Evolutionary conservation across 352 stramenopile species (phyloP).

Genomic region (Globisporangium alternatum): DNA sequence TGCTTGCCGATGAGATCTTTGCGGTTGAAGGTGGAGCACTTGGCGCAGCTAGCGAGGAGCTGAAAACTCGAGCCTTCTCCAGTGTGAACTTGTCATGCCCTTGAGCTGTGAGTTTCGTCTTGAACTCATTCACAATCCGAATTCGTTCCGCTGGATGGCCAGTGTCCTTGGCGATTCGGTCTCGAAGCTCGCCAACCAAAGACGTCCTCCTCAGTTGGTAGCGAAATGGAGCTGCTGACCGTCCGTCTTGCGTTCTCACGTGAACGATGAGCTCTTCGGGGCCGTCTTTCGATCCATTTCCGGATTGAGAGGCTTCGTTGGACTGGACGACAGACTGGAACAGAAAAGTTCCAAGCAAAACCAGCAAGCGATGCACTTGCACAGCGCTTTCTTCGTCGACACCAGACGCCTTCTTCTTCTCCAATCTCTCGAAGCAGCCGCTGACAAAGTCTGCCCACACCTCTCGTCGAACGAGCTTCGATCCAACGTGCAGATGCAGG

Average conservation of each 20-base stretch:
- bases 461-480: conserved; percentile 64
- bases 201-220: conserved; percentile 60
- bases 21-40: conserved; percentile 16
- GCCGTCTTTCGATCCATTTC: conserved; percentile 20
- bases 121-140: conserved; percentile 66
- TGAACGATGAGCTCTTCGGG: conserved; percentile 63
- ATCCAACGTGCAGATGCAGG: conserved; percentile 62
- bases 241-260: conserved; percentile 64
- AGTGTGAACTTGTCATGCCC: conserved; percentile 67
- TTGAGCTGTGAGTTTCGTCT: conserved; percentile 67
- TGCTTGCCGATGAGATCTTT: conserved; percentile 23
- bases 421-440: conserved; percentile 40
- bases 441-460: conserved; percentile 67
- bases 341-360: conserved; percentile 78
- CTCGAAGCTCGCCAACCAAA: conserved; percentile 57
- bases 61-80: conserved; percentile 62
- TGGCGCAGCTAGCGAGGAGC: conserved; percentile 7
- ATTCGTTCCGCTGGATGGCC: conserved; percentile 58
- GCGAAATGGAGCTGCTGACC: conserved; percentile 51
- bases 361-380: conserved; percentile 48
- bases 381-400: conserved; percentile 22
- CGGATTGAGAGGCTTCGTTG: conserved; percentile 5
- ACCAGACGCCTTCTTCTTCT: conserved; percentile 19
- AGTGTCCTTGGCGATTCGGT: conserved; percentile 63
- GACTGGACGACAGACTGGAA: conserved; percentile 52